Evolutionary conservation across 1,284 basidiomycete genomes (phyloP), one percentile per base, ranked within the genome.

Genomic region (Marasmius oreades): DNA sequence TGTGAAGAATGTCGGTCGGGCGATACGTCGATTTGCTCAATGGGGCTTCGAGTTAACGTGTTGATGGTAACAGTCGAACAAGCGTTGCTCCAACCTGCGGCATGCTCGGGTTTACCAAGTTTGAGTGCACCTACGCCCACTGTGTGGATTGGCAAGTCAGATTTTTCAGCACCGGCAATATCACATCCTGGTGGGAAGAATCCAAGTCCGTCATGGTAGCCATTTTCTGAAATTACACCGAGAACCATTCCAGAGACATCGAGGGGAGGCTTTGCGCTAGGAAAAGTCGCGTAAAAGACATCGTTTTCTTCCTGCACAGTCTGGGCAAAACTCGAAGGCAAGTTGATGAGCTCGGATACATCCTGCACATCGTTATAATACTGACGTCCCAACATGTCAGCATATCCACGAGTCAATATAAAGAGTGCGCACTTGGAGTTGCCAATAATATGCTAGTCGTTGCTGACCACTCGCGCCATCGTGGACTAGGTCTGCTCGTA

Each of bases 261-360:
- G 22, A 65, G 59, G 14, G 64, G 60, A 10, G 58, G 63, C 45
- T 67, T 64, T 24, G 74, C 74, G 23, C 66, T 64, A 31, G 77
- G 77, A 58, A 79, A 79, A n/a, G 69, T 71, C 2, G 64, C 63
- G 57, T 74, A 78, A 61, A 78, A 79, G n/a, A 63, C 57, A 22
- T 73, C 71, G 57, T 78, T 75, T 16, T 69, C 62, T 33, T 75
- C 69, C 24, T 66, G 61, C 56, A 72, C 59, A 55, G 68, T 72
- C 52, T 70, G 68, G 1, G 65, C 68, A 48, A 67, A 69, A 14
- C 60, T 51, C 1, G 66, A 66, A 26, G 64, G 46, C 3, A n/a
- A n/a, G n/a, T 56, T 52, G 22, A 37, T 20, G 28, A 34, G 44
- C 12, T 10, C 20, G 36, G 44, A 10, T 18, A 20, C 24, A 50